Evolutionary conservation across 352 stramenopile genomes (phyloP), one percentile per base, ranked within the genome.

Genomic region (Phytophthora sp.): DNA sequence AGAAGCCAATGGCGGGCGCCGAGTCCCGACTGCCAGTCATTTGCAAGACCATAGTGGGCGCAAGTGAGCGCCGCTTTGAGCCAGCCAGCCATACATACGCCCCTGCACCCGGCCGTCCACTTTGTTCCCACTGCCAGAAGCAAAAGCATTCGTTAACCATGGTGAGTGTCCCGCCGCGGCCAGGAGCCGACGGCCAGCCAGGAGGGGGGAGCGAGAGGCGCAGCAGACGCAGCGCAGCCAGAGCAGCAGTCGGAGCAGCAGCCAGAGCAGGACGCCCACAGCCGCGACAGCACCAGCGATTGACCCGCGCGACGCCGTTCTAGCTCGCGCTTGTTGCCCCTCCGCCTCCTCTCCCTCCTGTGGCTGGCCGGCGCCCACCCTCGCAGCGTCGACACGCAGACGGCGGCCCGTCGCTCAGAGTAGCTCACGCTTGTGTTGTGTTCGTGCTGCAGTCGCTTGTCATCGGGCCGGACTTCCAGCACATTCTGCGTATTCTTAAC

Each of bases 401-500:
- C n/a, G n/a, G n/a, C n/a, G n/a, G n/a, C n/a, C n/a, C n/a, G n/a
- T n/a, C n/a, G n/a, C n/a, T n/a, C n/a, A n/a, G n/a, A 27, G 18
- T 34, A 44, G 45, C 43, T 70, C 57, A 58, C 43, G 51, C 30
- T 62, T 57, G 2, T 54, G 30, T 32, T 67, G 27, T 50, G 30
- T 2, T 41, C 44, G n/a, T 32, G n/a, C n/a, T n/a, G 32, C 62
- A 95, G 86, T 95, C 86, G 79, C 86, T 95, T 84, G 86, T 95
- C 72, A 93, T 95, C 76, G 90, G 92, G 74, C 91, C 87, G 76
- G 97, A 99, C 81, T 99, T 99, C 87, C 97, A 99, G 84, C 97
- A 99, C 92, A 99, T 99, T 91, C 93, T 99, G 73, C 97, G 97
- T 99, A 99, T 99, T 85, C 96, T 99, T 72, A 99, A 99, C 89